Evolutionary conservation across 2,329 filamentous ascomycete genomes (phyloP).

Genomic region (Pyricularia sp.): DNA sequence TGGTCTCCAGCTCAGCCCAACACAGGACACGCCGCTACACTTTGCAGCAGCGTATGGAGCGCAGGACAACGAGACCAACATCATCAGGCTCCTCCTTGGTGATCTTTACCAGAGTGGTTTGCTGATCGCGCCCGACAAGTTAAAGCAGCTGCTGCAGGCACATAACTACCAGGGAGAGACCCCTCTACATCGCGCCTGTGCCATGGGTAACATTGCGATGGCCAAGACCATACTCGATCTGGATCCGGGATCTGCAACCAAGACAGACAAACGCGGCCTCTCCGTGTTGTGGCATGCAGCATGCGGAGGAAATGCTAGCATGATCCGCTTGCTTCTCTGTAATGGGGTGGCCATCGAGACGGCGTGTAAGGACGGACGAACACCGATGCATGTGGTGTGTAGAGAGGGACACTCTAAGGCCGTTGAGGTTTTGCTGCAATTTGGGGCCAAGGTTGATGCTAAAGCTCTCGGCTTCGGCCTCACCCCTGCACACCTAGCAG

Average conservation of each 20-base stretch:
- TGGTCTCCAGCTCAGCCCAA: not conserved
- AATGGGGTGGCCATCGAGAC: not conserved
- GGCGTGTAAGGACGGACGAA: not conserved
- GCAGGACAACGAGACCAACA: not conserved
- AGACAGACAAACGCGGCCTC: not conserved
- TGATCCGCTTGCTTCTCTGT: not conserved
- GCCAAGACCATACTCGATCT: not conserved
- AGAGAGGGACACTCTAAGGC: not conserved
- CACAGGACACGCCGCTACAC: not conserved
- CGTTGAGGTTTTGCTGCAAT: not conserved
- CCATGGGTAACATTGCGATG: not conserved
- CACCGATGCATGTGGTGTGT: conserved; percentile 1
- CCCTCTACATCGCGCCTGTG: conserved; percentile 1
- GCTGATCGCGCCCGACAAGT: not conserved
- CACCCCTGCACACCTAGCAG: conserved; percentile 2
- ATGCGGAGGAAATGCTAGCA: not conserved
- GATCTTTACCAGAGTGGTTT: not conserved
- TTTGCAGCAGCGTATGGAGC: conserved; percentile 2
- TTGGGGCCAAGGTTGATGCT: not conserved
- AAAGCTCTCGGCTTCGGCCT: not conserved
- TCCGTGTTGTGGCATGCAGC: conserved; percentile 3
- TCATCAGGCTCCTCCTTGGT: not conserved
- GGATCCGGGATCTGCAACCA: not conserved
- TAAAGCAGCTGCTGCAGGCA: not conserved
- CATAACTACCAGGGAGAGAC: not conserved